Evolutionary conservation across 2,329 filamentous ascomycete species (phyloP).

Genomic region (Huntiella abstrusa): DNA sequence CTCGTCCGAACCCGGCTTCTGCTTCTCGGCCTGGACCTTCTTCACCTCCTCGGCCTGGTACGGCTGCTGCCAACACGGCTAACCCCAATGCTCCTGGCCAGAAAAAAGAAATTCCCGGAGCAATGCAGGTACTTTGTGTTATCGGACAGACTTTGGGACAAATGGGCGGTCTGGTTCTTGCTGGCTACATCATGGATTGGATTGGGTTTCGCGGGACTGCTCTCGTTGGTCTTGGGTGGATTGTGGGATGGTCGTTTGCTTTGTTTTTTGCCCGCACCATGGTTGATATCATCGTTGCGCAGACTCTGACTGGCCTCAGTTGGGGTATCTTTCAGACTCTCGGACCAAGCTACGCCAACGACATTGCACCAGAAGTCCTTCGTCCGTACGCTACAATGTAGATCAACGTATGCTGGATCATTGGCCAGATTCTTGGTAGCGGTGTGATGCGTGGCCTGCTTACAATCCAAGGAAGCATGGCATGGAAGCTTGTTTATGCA

Average conservation of each 20-base stretch:
- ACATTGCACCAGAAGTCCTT: conserved; percentile 17
- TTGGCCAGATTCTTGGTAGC: conserved; percentile 23
- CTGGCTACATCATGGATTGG: conserved; percentile 23
- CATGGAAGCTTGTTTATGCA: conserved; percentile 25
- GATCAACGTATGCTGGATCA: conserved; percentile 24
- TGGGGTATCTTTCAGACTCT: conserved; percentile 24
- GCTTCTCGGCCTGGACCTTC: too few relatives aligned
- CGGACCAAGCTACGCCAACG: conserved; percentile 24
- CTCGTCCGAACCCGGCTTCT: too few relatives aligned
- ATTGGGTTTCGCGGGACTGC: conserved; percentile 24
- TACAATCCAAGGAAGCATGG: conserved; percentile 20
- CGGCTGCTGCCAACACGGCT: neutral
- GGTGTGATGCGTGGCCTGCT: conserved; percentile 22
- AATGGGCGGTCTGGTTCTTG: conserved; percentile 26
- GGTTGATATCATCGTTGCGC: conserved; percentile 19
- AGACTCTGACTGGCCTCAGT: conserved; percentile 23
- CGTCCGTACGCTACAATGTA: conserved; percentile 22
- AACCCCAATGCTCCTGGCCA: conserved; percentile 9
- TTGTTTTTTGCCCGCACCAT: conserved; percentile 23
- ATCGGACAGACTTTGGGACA: conserved; percentile 25
- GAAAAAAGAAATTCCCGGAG: conserved; percentile 21
- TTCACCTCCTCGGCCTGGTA: conserved; percentile 10
- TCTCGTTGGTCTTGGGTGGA: conserved; percentile 19
- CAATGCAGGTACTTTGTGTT: conserved; percentile 27
- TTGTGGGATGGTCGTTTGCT: conserved; percentile 23